Percentiles rank a stretch among this genome's conserved stretches.
Evolutionary conservation across 2,329 filamentous ascomycete genomes (phyloP).

Genomic region (Nothopassalora personata): DNA sequence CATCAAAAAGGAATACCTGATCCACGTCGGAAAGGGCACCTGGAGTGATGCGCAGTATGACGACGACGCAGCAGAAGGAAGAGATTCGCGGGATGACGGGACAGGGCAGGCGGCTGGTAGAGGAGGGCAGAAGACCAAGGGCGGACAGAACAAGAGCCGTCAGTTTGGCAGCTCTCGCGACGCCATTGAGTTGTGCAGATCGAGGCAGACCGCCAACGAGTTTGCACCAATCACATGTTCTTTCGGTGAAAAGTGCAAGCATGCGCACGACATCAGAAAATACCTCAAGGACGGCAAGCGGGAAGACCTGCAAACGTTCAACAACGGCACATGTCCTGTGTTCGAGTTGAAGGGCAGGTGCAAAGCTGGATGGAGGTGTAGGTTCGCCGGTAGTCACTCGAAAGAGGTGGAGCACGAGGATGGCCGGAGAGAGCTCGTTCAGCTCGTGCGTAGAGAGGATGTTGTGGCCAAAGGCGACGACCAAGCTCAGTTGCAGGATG

Average conservation of each 20-base stretch:
- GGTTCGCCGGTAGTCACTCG: slow-evolving; percentile 83
- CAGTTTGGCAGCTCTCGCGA: slow-evolving; percentile 77
- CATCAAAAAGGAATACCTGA: slow-evolving; percentile 65
- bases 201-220: slow-evolving; percentile 64
- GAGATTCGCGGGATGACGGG: slow-evolving; percentile 37
- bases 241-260: slow-evolving; percentile 75
- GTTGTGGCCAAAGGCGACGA: slow-evolving; percentile 25
- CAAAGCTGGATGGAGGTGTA: slow-evolving; percentile 85
- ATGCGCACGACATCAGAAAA: slow-evolving; percentile 75
- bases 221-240: slow-evolving; percentile 73
- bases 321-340: slow-evolving; percentile 69
- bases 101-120: slow-evolving; percentile 27
- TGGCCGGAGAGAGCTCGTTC: slow-evolving; percentile 73
- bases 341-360: slow-evolving; percentile 73
- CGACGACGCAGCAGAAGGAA: slow-evolving; percentile 42
- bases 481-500: neutral
- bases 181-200: slow-evolving; percentile 70
- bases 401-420: slow-evolving; percentile 71
- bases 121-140: slow-evolving; percentile 49
- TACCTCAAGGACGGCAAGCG: slow-evolving; percentile 81
- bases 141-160: slow-evolving; percentile 77
- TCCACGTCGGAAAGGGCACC: slow-evolving; percentile 19
- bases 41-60: slow-evolving; percentile 22
- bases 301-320: slow-evolving; percentile 68
- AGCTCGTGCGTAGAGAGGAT: slow-evolving; percentile 51